A percentile compares a stretch with the other conserved stretches of the same genome.
Evolutionary conservation across 768 basidiomycete genomes (phyloP).

Genomic region (Amanita fuliginea): DNA sequence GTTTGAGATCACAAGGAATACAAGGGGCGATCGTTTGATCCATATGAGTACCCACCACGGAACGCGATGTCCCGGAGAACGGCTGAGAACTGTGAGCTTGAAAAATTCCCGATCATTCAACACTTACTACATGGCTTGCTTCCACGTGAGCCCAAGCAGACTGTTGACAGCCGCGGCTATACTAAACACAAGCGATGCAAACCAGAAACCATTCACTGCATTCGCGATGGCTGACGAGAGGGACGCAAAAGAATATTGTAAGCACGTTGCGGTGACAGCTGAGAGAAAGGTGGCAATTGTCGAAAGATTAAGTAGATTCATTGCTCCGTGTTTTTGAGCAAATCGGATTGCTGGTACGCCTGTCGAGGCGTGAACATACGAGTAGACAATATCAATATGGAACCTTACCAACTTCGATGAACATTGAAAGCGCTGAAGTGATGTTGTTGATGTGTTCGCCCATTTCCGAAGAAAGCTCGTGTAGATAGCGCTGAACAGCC

Average conservation of each 20-base stretch:
- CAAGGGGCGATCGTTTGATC: constrained; percentile 78
- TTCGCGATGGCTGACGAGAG: constrained; percentile 24
- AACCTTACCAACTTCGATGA: constrained; percentile 61
- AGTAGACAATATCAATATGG: not conserved
- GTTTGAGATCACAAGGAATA: constrained; percentile 76
- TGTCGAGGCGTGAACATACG: constrained; percentile 12
- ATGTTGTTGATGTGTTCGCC: constrained; percentile 65
- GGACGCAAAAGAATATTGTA: constrained; percentile 54
- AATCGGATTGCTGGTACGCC: constrained; percentile 71
- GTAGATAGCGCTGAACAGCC: constrained; percentile 64
- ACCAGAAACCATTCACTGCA: constrained; percentile 66
- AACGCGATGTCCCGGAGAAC: constrained; percentile 64
- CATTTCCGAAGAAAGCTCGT: constrained; percentile 66
- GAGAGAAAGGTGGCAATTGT: constrained; percentile 75
- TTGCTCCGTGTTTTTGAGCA: constrained; percentile 61
- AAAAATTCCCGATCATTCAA: not conserved
- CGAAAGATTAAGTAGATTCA: constrained; percentile 61
- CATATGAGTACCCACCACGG: constrained; percentile 82
- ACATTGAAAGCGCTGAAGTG: constrained; percentile 55
- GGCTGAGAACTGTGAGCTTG: constrained; percentile 26
- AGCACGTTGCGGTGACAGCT: constrained; percentile 61
- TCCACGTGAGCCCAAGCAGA: constrained; percentile 69
- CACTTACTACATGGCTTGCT: constrained; percentile 74
- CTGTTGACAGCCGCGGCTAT: constrained; percentile 72
- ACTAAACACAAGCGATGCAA: constrained; percentile 64